Base-by-base conservation (phyloP, 352 stramenopile genomes). In the Pythium oligandrum region DNA sequence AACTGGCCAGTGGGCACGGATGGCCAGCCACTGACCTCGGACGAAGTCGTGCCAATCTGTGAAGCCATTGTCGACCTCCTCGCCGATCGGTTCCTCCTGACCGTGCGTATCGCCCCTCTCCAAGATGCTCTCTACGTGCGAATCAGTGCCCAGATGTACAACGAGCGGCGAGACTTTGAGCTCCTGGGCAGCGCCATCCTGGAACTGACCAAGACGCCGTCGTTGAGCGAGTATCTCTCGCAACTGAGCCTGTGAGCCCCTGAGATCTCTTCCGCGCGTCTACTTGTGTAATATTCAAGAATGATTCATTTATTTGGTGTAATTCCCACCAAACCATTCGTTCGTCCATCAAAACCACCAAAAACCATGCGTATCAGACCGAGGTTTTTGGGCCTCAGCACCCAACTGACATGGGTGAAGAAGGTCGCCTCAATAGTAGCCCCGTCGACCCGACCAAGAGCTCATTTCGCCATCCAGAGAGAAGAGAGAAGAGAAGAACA, bases 91-190 rank as follows among this genome's bases (percentile, higher is more conserved):
- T 93, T 81, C 54, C 71, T 71, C 31, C 68, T 93, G 38, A 75
- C 85, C 31, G 79, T 89, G 51, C 78, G 79, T 38, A 74, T 91
- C 26, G 60, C 73, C 51, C 72, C 76, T 7, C 84, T 93, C 64
- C 78, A 91, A 60, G 61, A 55, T 48, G 68, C 72, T 7, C 68
- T 91, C 26, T 91, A 88, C 68, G 78, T 84, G 45, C 78, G 80
- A 55, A 88, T 93, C 63, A 91, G 80, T 44, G 77, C 80, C 44
- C 83, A 93, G 64, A 90, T 91, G 49, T 93, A 91, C 70, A 91
- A 90, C 57, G 83, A 93, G 55, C 76, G 83, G 51, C 67, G 68
- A 38, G 83, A 93, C 57, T 93, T 78, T 48, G 80, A 93, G 59
- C 68, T 79, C 49, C 65, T 93, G 12, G 83, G 75, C 33, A 63